These are phyloP conservation scores for Pichia sorboxylosa DNA, from an alignment of 1,139 yeast genomes.

Conservation along the genomic window DNA sequence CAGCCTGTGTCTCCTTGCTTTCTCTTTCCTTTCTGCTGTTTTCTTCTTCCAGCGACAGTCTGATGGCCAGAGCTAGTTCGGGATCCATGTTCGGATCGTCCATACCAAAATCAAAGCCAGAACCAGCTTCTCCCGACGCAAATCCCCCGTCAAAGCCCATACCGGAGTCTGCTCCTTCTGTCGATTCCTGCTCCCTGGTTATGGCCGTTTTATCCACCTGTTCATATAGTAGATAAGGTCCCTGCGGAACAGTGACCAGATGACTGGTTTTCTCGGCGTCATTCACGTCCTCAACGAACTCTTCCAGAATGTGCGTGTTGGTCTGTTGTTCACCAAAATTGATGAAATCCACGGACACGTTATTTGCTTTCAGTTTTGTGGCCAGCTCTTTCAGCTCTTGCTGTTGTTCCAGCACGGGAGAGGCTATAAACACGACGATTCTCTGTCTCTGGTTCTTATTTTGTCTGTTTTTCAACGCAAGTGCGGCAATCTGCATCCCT, in stretches of 20 bases:
- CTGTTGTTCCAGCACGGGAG: conserved; percentile 65
- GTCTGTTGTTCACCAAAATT: conserved; percentile 83
- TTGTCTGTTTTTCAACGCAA: conserved; percentile 93
- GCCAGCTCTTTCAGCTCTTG: conserved; percentile 76
- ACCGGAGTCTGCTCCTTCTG: conserved; percentile 23
- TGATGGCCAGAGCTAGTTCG: conserved; percentile 86
- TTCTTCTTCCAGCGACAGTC: conserved; percentile 77
- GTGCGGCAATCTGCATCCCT: conserved; percentile 92
- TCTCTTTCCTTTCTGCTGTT: conserved; percentile 59
- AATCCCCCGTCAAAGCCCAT: conserved; percentile 18
- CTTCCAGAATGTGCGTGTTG: conserved; percentile 72
- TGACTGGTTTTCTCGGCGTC: conserved; percentile 69
- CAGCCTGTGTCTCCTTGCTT: conserved; percentile 11
- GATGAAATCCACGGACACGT: conserved; percentile 78
- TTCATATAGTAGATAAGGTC: conserved; percentile 71
- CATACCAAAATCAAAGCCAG: conserved; percentile 35
- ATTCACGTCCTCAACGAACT: conserved; percentile 56
- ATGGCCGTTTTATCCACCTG: conserved; percentile 61
- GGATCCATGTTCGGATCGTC: conserved; percentile 92
- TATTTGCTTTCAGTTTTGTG: conserved; percentile 87
- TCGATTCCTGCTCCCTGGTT: conserved; percentile 44
- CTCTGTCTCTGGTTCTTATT: conserved; percentile 88
- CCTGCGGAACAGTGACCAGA: conserved; percentile 80
- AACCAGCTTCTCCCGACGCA: conserved; percentile 34
- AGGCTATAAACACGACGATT: conserved; percentile 80